Evolutionary conservation across 192 early-diverging fungal genomes (phyloP), one percentile per base, ranked within the genome.

Genomic region (Umbelopsis isabellina): DNA sequence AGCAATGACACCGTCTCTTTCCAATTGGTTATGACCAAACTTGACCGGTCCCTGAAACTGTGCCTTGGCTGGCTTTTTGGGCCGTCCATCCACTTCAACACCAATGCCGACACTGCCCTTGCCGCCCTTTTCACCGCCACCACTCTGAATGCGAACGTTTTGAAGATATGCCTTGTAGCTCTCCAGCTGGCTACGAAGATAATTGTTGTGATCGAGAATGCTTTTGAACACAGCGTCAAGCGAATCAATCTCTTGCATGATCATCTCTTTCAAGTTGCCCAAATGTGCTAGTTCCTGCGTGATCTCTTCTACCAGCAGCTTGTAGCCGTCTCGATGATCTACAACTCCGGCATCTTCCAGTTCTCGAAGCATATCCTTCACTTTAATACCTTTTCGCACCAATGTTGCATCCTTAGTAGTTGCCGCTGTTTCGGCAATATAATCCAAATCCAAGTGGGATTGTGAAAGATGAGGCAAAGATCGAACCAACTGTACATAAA

Each of bases 191-290:
- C 87, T 87, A 49, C 87, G 76, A 48, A 95, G 79, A 68, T 95
- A 97, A 65, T 96, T 91, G 85, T 97, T 97, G 81, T 97, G 95
- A 68, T 95, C 94, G 52, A 90, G 84, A 71, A 97, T 97, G 2
- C 94, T 95, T 79, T 95, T 92, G 86, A 89, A 95, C 53, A 97
- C 95, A 13, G 86, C 79, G 25, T 93, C 90, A 55, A 97, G 83
- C 20, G 87, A 88, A 20, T 71, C 68, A 15, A 93, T 89, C 75
- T 97, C 95, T 52, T 90, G 87, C 67, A 90, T 89, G 2, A 97
- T 89, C 79, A 90, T 94, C 66, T 96, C 92, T 35, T 89, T 84
- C 69, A 97, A 75, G 67, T 92, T 94, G 41, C 95, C 95, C 45
- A 97, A 85, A 73, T 97, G 94, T 46, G 88, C 85, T 44, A 97